Evolutionary conservation across 2,329 filamentous ascomycete species (phyloP), one percentile per base, ranked within the genome.

Genomic region (Neofusicoccum laricinum): DNA sequence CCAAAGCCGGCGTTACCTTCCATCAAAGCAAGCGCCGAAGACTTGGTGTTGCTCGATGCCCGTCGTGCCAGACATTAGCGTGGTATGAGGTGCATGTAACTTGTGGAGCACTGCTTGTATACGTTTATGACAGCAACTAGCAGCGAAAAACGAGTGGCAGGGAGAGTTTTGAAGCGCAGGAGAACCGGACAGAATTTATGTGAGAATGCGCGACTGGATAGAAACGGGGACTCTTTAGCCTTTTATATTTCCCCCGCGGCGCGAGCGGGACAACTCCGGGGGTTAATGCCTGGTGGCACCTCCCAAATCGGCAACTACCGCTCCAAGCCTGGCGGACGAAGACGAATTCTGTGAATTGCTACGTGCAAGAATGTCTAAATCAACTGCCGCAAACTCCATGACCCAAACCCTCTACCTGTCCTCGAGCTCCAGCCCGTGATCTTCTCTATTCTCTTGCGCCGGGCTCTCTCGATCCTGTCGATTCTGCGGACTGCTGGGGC

Each of bases 341-440:
- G 10, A 21, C 7, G 10, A 15, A 8, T 11, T 11, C 12, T 34
- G 19, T 17, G 49, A 12, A 57, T 43, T 46, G 30, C 40, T 46
- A 17, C 14, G 30, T 34, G n/a, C 53, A n/a, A 21, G 12, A 46
- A 46, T 15, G 30, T 59, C 55, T 59, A 59, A 36, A 2, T 7
- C 2, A 34, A 17, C 12, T 15, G 15, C 49, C 7, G 12, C n/a
- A 51, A 51, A 49, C 46, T 36, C 32, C 49, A 11, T 19, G 15
- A 30, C 15, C 38, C 12, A 43, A 6, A 38, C n/a, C 36, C 51
- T 34, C 25, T 61, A 63, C 25, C 61, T 45, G 17, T 63, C 61
- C 32, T 63, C 49, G 12, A 63, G 19, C 34, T 63, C 61, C 48
- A 63, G n/a, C 10, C 48, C 61, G 14, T 63, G 48, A 14, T 63